Base-by-base conservation (phyloP, 257 asterid genomes). In the Osmanthus fragrans region DNA sequence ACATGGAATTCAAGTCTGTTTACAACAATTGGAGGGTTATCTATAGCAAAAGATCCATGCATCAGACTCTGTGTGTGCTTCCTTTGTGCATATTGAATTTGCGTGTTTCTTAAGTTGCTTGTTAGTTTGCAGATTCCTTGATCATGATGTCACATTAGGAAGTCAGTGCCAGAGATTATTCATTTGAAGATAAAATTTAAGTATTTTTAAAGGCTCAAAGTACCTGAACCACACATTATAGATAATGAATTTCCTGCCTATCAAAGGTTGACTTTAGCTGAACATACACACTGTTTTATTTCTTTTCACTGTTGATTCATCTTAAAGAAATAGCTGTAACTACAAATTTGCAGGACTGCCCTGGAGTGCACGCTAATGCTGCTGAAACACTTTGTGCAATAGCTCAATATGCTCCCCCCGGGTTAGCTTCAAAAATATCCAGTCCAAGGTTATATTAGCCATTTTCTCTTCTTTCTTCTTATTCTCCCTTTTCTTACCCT, bases 341-440 rank as follows among this genome's bases (percentile, higher is more conserved):
- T 39, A 12, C 47, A 15, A 49, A 37, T 82, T 83, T 87, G 82
- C 93, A 94, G 99, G 97, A 94, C 82, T 90, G 82, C 77, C 92
- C 97, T 65, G 96, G 90, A 86, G 96, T 91, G 86, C 99, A 92
- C 89, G 88, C 93, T 83, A 93, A 94, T 93, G 97, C 99, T 49
- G 94, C 98, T 81, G 96, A 92, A 87, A 92, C 89, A 47, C 92
- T 94, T 67, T 92, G 96, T 82, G 92, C 96, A 13, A 87, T 87
- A 78, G 87, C 90, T 77, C 85, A 94, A 79, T 90, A 83, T 85
- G 92, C 97, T 56, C 96, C 99, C 5, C 96, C 93, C 16, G 91
- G 86, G 76, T 78, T 92, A 74, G 84, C 91, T 67, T 80, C 91
- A 19, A 91, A 89, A 82, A 83, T 94, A 73, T 89, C 96, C 84